Percentiles rank a stretch among this genome's conserved stretches.
These are phyloP conservation scores for Breynia disticha DNA, from an alignment of 441 rosid species.

Conservation along the genomic window DNA sequence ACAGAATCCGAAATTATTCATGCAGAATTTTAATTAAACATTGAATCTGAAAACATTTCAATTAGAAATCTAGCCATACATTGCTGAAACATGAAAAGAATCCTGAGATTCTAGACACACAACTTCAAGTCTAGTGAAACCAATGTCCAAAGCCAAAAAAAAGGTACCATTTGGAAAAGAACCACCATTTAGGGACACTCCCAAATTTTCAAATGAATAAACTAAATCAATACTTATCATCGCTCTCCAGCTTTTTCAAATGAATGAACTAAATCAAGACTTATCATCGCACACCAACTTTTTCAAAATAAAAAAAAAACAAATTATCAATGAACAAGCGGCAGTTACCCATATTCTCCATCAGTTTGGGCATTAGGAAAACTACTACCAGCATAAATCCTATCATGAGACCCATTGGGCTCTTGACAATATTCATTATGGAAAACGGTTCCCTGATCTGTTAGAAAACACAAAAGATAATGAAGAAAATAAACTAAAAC, in stretches of 20 bases:
- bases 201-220: no score
- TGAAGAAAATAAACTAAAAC: conserved; percentile 5
- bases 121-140: no score
- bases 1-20: no score
- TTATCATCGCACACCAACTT: not conserved
- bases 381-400: conserved; percentile 91
- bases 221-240: no score
- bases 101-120: no score
- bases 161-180: no score
- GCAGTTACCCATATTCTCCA: conserved; percentile 87
- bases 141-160: no score
- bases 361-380: conserved; percentile 88
- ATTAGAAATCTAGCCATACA: no score
- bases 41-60: no score
- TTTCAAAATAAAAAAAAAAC: conserved; percentile 2
- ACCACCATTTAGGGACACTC: no score
- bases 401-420: conserved; percentile 98
- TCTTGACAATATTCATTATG: conserved; percentile 70
- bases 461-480: conserved; percentile 17
- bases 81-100: no score
- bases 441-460: conserved; percentile 94
- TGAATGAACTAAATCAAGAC: conserved; percentile 1
- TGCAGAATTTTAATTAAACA: no score
- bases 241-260: not conserved
- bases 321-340: conserved; percentile 6